phyloP scores from a whole-genome alignment of 176 grass and related monocot genomes.

The bread wheat (Triticum aestivum) region IWGSC_CS_RefSeq_v2.1 NC_057800.1:441887365-441887864 shows the following conservation, averaged over 20 bases:
- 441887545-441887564: background rate
- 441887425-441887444: background rate
- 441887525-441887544: constrained; percentile 7
- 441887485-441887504: constrained; percentile 8
- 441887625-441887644: background rate
- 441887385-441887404: background rate
- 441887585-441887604: background rate
- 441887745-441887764: background rate
- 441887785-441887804: background rate
- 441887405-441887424: background rate
- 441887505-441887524: background rate
- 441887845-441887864: background rate
- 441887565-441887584: constrained; percentile 11
- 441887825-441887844: background rate
- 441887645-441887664: background rate
- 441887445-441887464: background rate
- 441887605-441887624: background rate
- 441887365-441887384: background rate
- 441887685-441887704: background rate
- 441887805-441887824: background rate
- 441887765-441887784: background rate
- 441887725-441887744: background rate
- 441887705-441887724: background rate
- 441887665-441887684: too few relatives aligned
- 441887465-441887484: constrained; percentile 14